phyloP scores from a whole-genome alignment of 257 asterid genomes.

The Nicotiana tabacum region DNA sequence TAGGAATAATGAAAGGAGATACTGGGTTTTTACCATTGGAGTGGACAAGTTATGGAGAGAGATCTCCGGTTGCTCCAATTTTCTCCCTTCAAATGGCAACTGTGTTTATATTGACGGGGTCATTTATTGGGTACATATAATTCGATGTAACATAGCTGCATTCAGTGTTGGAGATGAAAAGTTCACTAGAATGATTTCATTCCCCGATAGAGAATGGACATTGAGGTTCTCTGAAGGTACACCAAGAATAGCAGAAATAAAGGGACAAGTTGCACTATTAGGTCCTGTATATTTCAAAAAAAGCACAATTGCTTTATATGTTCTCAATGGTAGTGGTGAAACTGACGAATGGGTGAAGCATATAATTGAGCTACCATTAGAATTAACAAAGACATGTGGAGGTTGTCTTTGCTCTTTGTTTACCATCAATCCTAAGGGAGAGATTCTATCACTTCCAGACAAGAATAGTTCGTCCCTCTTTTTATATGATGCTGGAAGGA shows the following conservation, averaged over 20 bases:
- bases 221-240: not conserved
- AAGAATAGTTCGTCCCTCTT: not conserved
- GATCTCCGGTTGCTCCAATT: not conserved
- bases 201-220: not conserved
- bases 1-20: not conserved
- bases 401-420: not conserved
- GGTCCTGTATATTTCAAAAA: too few species aligned
- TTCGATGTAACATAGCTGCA: not conserved
- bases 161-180: not conserved
- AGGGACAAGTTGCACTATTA: not conserved
- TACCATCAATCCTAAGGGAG: not conserved
- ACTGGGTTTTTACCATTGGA: not conserved
- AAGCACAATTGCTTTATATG: not conserved
- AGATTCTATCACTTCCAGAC: not conserved
- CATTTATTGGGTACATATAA: not conserved
- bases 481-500: not conserved
- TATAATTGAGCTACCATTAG: not conserved
- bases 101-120: not conserved
- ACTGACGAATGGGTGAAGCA: not conserved
- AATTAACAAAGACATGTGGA: not conserved
- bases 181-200: not conserved
- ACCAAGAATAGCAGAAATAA: not conserved
- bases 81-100: not conserved
- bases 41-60: not conserved
- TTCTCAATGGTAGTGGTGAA: not conserved